Conservation (phyloP, 2,329 filamentous ascomycete species). For the Colletotrichum chrysophilum region DNA sequence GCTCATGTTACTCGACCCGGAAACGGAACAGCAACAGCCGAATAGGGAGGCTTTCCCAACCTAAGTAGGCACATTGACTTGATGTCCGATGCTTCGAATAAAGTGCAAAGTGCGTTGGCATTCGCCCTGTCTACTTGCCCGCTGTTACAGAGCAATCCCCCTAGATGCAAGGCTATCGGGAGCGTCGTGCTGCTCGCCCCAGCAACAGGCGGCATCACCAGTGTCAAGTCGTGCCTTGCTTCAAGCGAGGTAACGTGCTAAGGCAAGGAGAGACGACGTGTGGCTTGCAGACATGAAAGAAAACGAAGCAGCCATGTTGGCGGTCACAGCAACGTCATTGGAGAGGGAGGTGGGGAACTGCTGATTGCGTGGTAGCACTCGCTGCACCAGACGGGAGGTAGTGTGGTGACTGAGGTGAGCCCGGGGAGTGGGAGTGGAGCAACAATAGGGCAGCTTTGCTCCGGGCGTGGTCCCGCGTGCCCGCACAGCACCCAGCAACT, state of each 20-base stretch:
- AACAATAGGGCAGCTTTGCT: not conserved
- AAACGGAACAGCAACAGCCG: not conserved
- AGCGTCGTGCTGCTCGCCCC: not conserved
- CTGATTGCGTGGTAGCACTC: not conserved
- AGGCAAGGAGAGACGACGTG: not conserved
- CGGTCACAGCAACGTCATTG: slow-evolving; percentile 21
- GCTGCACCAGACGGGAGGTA: not conserved
- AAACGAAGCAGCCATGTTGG: not conserved
- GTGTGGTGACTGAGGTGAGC: not conserved
- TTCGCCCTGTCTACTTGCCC: not conserved
- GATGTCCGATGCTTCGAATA: not conserved
- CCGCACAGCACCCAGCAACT: not conserved
- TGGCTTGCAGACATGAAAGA: not conserved
- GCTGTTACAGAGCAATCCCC: not conserved
- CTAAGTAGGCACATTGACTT: not conserved
- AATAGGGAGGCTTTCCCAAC: not conserved
- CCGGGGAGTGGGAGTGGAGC: not conserved
- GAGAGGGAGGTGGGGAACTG: not conserved
- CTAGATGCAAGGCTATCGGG: not conserved
- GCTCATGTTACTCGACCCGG: not conserved
- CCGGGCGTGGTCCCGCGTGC: not conserved
- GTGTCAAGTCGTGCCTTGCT: not conserved
- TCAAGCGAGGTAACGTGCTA: not conserved
- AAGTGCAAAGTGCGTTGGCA: not conserved
- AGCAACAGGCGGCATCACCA: not conserved